These are phyloP conservation scores for Neopestalotiopsis rosae DNA, from an alignment of 2,329 filamentous ascomycete genomes.

Conservation along the genomic window DNA sequence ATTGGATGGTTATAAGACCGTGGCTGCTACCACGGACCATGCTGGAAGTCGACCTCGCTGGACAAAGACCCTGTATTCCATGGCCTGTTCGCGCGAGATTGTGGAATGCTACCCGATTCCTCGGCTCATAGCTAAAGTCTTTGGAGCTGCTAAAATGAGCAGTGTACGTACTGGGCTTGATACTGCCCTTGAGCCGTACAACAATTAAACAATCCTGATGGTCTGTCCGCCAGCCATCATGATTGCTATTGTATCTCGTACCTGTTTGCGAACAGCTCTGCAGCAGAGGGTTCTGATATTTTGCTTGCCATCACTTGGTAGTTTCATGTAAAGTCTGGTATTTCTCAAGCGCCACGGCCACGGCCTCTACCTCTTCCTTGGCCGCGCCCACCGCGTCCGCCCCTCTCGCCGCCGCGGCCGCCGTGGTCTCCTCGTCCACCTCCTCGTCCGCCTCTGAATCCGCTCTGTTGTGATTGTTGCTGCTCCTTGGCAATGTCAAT, in stretches of 20 bases:
- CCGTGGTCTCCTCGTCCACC: slow-evolving; percentile 65
- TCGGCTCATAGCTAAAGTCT: not conserved
- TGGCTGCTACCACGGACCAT: not conserved
- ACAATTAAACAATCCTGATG: not conserved
- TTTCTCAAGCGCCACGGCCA: slow-evolving; percentile 41
- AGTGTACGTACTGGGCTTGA: not conserved
- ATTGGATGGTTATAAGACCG: not conserved
- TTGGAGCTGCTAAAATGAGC: not conserved
- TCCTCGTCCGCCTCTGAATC: slow-evolving; percentile 70
- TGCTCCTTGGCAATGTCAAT: slow-evolving; percentile 93
- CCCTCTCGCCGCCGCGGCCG: slow-evolving; percentile 60
- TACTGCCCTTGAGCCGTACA: not conserved
- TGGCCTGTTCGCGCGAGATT: not conserved
- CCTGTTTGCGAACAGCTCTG: not conserved
- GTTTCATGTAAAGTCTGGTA: not conserved
- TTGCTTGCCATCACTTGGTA: not conserved
- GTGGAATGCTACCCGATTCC: not conserved
- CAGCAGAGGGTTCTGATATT: not conserved
- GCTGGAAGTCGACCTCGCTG: not conserved
- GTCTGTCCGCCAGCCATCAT: not conserved
- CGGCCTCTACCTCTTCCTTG: slow-evolving; percentile 52
- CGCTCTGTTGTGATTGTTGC: slow-evolving; percentile 72
- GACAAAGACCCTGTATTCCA: not conserved
- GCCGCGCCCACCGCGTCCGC: slow-evolving; percentile 60
- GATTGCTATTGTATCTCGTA: not conserved